A percentile compares a stretch with the other conserved stretches of the same genome.
Conservation (phyloP, 2,329 filamentous ascomycete genomes). For the Endocalyx cinctus region DNA sequence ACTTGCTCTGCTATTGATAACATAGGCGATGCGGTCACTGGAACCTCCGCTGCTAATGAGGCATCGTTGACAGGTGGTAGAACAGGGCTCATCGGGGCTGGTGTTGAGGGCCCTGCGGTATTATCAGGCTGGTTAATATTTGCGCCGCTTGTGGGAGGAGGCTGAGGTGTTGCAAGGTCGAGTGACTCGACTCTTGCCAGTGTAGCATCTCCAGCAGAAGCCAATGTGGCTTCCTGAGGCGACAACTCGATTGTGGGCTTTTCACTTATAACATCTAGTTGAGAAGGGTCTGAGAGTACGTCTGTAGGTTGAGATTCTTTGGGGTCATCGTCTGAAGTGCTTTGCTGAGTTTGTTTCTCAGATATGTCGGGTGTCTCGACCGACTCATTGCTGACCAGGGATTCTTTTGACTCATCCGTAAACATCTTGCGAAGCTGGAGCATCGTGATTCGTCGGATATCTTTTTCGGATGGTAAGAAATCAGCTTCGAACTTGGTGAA, state of each 20-base stretch:
- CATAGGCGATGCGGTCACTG: conserved; percentile 8
- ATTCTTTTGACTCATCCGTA: conserved; percentile 78
- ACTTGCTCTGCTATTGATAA: conserved; percentile 26
- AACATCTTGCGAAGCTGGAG: conserved; percentile 94
- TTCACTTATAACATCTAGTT: conserved; percentile 2
- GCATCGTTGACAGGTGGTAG: conserved; percentile 3
- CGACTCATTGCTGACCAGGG: conserved; percentile 63
- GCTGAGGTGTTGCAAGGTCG: conserved; percentile 41
- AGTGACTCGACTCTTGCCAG: conserved; percentile 45
- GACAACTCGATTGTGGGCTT: conserved; percentile 10
- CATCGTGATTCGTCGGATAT: conserved; percentile 86
- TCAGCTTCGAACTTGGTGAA: conserved; percentile 90
- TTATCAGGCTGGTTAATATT: too few relatives aligned
- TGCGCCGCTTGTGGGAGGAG: conserved; percentile 11
- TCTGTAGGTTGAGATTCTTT: conserved; percentile 18
- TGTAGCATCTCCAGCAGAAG: conserved; percentile 27
- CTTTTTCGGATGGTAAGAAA: conserved; percentile 91
- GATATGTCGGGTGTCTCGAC: conserved; percentile 49
- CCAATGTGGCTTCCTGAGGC: conserved; percentile 26
- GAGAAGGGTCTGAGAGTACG: conserved; percentile 8
- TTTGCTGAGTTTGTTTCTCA: conserved; percentile 40
- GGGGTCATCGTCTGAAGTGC: conserved; percentile 13
- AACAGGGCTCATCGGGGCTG: conserved; percentile 14
- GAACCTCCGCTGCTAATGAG: too few relatives aligned
- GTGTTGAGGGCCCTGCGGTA: conserved; percentile 10